Evolutionary conservation across 345 rosid species (phyloP).

Genomic region (Hibiscus syriacus): DNA sequence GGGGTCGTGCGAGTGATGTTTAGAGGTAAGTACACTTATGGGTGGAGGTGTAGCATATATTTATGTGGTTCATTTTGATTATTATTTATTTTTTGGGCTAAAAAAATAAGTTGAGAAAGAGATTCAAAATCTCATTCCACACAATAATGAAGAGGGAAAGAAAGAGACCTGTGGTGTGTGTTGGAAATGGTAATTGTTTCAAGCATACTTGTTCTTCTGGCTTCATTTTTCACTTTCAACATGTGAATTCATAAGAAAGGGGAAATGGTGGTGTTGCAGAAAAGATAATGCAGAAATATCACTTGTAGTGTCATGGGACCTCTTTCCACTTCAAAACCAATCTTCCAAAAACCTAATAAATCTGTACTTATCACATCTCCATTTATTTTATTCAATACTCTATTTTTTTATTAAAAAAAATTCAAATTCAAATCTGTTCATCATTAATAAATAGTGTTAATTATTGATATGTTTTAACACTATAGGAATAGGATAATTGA

Average conservation of each 20-base stretch:
- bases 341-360: neutral
- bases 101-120: conserved; percentile 12
- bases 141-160: neutral
- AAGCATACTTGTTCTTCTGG: neutral
- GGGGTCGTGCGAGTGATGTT: conserved; percentile 11
- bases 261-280: neutral
- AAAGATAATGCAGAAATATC: neutral
- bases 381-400: too few species aligned
- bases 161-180: neutral
- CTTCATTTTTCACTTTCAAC: neutral
- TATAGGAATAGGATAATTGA: too few species aligned
- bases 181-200: neutral
- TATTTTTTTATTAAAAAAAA: too few species aligned
- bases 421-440: too few species aligned
- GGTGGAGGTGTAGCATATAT: conserved; percentile 11
- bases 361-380: too few species aligned
- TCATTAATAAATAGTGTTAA: too few species aligned
- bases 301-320: neutral
- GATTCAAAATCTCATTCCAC: neutral
- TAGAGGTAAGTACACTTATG: conserved; percentile 8
- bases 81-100: conserved; percentile 21
- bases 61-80: conserved; percentile 15
- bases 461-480: too few species aligned
- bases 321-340: neutral
- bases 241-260: neutral